phyloP scores from a whole-genome alignment of 306 rosid species.

The Pyrus betulifolia region DNA sequence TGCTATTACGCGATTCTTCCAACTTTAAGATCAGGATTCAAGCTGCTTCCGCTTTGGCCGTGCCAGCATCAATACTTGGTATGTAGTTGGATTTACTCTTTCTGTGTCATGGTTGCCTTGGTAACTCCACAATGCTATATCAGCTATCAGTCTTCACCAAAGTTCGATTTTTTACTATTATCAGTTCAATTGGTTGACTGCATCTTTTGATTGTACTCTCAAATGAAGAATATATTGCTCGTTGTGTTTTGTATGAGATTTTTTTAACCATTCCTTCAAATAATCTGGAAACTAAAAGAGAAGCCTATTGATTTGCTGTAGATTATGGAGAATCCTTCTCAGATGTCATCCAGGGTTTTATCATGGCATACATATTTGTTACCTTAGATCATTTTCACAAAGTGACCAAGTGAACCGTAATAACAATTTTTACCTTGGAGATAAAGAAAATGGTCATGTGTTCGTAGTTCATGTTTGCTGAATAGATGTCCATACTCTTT shows the following conservation, averaged over 20 bases:
- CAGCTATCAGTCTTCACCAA: not conserved
- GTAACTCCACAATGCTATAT: not conserved
- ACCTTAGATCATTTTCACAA: not conserved
- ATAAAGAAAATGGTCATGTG: not conserved
- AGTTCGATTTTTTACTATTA: not conserved
- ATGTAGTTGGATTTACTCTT: constrained; percentile 14
- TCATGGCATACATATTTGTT: not conserved
- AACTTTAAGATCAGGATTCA: constrained; percentile 90
- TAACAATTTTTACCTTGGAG: not conserved
- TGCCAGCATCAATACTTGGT: constrained; percentile 71
- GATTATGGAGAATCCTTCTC: constrained; percentile 83
- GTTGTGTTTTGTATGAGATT: not conserved
- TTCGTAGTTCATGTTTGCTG: not conserved
- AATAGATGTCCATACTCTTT: not conserved
- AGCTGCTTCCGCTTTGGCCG: constrained; percentile 94
- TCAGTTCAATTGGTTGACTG: not conserved
- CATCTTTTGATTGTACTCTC: not conserved
- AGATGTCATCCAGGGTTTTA: constrained; percentile 55
- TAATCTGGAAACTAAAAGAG: not conserved
- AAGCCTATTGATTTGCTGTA: constrained; percentile 31
- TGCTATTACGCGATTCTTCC: constrained; percentile 72
- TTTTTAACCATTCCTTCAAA: not conserved
- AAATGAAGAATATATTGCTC: not conserved
- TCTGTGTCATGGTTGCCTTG: not conserved
- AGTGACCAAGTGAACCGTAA: not conserved